These are phyloP conservation scores for Fusarium odoratissimum DNA, from an alignment of 2,329 filamentous ascomycete genomes.

Conservation along the genomic window DNA sequence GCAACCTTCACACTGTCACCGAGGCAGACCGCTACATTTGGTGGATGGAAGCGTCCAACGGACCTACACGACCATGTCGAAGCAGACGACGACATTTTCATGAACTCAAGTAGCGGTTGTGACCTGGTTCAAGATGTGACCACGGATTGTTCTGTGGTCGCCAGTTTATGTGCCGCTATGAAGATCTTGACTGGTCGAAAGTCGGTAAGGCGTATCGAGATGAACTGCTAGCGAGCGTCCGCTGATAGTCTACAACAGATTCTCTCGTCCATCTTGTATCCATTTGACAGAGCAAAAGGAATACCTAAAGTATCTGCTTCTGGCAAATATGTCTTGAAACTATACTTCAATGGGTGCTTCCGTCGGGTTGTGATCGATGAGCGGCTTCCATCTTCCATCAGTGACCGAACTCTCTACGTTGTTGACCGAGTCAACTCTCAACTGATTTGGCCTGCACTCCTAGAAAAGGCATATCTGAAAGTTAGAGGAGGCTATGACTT, in stretches of 20 bases:
- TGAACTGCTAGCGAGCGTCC: not conserved
- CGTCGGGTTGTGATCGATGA: constrained; percentile 91
- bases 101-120: constrained; percentile 68
- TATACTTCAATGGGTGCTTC: constrained; percentile 96
- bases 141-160: constrained; percentile 96
- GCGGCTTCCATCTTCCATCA: constrained; percentile 81
- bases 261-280: constrained; percentile 78
- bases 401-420: constrained; percentile 82
- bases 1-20: constrained; percentile 78
- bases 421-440: constrained; percentile 83
- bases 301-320: constrained; percentile 75
- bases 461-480: constrained; percentile 98
- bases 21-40: constrained; percentile 80
- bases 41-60: constrained; percentile 81
- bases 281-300: constrained; percentile 70
- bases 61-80: constrained; percentile 61
- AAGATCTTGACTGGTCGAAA: constrained; percentile 75
- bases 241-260: constrained; percentile 60
- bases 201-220: constrained; percentile 63
- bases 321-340: constrained; percentile 90
- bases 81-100: constrained; percentile 58
- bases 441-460: constrained; percentile 89
- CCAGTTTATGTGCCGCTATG: constrained; percentile 87
- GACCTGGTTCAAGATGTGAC: constrained; percentile 96
- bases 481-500: constrained; percentile 97